Base-by-base conservation (phyloP, 192 early-diverging fungal species). In the Coemansia umbellata region DNA sequence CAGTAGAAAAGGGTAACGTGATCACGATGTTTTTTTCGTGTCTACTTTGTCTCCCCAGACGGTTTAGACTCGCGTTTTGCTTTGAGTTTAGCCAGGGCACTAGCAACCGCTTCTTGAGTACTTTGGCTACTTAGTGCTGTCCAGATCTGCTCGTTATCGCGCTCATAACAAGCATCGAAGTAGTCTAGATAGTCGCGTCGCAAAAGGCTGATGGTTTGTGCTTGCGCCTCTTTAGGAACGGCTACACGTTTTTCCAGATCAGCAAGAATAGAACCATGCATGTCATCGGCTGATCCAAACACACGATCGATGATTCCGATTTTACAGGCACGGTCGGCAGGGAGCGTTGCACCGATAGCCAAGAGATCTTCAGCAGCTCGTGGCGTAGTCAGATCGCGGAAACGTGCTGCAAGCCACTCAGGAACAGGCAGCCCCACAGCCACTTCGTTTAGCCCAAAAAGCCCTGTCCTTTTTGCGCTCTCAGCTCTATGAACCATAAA, bases 381-480 rank as follows among this genome's bases (percentile, higher is more conserved):
- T 6, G 28, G 28, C 5, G 48, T 37, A 4, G 62, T 72, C 50
- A 72, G 49, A 18, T 65, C 52, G 48, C 60, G 56, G 51, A 64
- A 72, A 23, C 69, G 69, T 22, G 45, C 47, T 7, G 48, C 53
- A 32, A 72, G 62, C 69, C 69, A 72, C 36, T 60, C 61, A 17
- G 69, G 69, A 27, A 72, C 48, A 0, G 69, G 62, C 37, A 72
- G 42, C 13, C 69, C 69, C 9, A 72, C 62, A 3, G 62, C 57
- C 1, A 60, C 69, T 31, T 72, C 69, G 37, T 72, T 72, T 13
- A 72, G 69, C 21, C 69, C 69, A 14, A 72, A 55, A n/a, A 51
- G 40, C 40, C 33, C 24, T 13, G 47, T 17, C 43, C 8, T n/a
- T 5, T 22, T 22, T 24, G 21, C 27, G 30, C 19, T 18, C n/a